Base-by-base conservation (phyloP, 2,329 filamentous ascomycete species). In the Aspergillus latus region DNA sequence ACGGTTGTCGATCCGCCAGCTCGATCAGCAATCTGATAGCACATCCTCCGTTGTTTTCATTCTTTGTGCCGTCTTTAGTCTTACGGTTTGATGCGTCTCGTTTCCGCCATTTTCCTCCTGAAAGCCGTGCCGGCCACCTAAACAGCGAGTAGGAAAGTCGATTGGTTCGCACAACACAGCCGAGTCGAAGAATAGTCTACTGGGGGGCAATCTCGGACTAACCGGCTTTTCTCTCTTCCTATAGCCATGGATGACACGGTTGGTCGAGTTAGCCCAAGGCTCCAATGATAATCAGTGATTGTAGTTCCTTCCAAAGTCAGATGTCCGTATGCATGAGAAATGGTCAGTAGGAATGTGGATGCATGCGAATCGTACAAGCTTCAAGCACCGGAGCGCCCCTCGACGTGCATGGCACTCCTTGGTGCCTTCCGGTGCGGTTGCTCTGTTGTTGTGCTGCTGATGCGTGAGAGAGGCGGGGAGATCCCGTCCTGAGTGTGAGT, bases 381-480 rank as follows among this genome's bases (percentile, higher is more conserved):
- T 40, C 46, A 50, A 32, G 53, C 53, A 26, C 30, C 30, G 34
- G 53, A 37, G 34, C 40, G 34, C 21, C 53, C 53, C 32, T 50
- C 30, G 46, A 40, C 30, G 34, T 56, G 53, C 53, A 56, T 56
- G 49, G 26, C 34, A 28, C 47, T 51, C 54, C 48, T 29, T 51
- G 39, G 21, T 15, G 43, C 40, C 29, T 6, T 36, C 6, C 15
- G n/a, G 46, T 26, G 21, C 21, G 21, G 21, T 21, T 21, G 21
- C 21, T 21, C 21, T 21, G 21, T 21, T 21, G 21, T 16, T 34
- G 45, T 47, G 49, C 21, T 21, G 34, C 8, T 36, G 34, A 36
- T 36, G 34, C 34, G 43, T 44, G 47, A 45, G 21, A 32, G n/a
- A 40, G 21, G 46, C 34, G 47, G 40, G 30, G 39, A 39, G 26